Conservation (phyloP, 1,284 basidiomycete genomes). For the Cutaneotrichosporon cavernicola region DNA sequence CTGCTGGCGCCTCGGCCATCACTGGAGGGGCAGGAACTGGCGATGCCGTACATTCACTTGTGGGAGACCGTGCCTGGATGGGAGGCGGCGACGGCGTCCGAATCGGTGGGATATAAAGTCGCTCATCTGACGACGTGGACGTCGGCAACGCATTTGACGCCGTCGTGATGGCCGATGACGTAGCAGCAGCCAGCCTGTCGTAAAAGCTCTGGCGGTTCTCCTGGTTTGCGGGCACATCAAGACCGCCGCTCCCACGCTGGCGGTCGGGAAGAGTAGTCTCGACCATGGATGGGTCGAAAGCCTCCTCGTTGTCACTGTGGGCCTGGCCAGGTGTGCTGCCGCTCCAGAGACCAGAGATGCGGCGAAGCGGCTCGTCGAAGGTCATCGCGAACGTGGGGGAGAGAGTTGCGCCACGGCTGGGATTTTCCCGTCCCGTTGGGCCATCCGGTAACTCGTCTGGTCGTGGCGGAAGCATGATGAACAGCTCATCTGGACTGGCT, state of each 20-base stretch:
- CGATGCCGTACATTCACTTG: conserved; percentile 23
- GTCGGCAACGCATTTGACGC: conserved; percentile 2
- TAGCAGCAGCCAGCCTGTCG: conserved; percentile 19
- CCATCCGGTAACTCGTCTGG: conserved; percentile 43
- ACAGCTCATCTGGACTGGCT: conserved; percentile 1
- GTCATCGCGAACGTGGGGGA: conserved; percentile 21
- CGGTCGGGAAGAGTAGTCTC: conserved; percentile 17
- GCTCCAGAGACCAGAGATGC: conserved; percentile 39
- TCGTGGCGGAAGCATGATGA: conserved; percentile 37
- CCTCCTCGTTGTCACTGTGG: conserved; percentile 29
- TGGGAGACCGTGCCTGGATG: conserved; percentile 10
- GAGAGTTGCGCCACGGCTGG: conserved; percentile 15
- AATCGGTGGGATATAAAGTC: conserved; percentile 20
- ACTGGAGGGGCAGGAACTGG: conserved; percentile 18
- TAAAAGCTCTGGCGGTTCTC: conserved; percentile 21
- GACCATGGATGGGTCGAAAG: conserved; percentile 35
- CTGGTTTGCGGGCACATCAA: background rate
- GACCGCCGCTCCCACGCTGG: background rate
- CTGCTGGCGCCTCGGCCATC: conserved; percentile 17
- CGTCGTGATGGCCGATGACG: conserved; percentile 11
- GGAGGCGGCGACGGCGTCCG: conserved; percentile 14
- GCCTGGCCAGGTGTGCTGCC: conserved; percentile 3
- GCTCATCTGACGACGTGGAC: background rate
- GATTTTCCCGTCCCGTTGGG: conserved; percentile 1
- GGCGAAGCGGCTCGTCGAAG: conserved; percentile 37